Evolutionary conservation across 2,329 filamentous ascomycete genomes (phyloP).

Genomic region (Cylindrodendrum hubeiense): DNA sequence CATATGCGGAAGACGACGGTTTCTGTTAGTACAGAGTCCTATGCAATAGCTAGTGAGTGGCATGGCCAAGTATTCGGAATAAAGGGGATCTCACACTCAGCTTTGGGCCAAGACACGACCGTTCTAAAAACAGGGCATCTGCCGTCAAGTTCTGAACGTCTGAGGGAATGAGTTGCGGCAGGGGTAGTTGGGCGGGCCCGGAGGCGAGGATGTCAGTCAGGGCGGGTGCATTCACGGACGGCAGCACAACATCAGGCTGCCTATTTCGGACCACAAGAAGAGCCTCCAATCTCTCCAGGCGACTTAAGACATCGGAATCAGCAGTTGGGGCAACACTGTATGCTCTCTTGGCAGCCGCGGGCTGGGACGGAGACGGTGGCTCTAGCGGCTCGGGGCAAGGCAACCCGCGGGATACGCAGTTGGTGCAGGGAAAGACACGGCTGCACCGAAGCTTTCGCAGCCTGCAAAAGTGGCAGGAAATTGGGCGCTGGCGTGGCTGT

Average conservation of each 20-base stretch:
- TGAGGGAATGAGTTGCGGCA: conserved; percentile 39
- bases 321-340: conserved; percentile 10
- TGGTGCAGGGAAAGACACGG: conserved; percentile 51
- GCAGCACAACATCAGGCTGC: conserved; percentile 21
- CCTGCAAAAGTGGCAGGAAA: conserved; percentile 52
- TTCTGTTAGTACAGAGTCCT: conserved; percentile 48
- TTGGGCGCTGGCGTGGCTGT: conserved; percentile 50
- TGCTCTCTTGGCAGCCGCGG: conserved; percentile 23
- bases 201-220: not conserved
- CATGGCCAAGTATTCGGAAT: not conserved
- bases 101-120: conserved; percentile 46
- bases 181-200: conserved; percentile 7
- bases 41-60: not conserved
- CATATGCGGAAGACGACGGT: conserved; percentile 49
- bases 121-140: conserved; percentile 51
- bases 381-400: conserved; percentile 44
- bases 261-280: conserved; percentile 38
- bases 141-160: conserved; percentile 49
- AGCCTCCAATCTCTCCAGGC: conserved; percentile 44
- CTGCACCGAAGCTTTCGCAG: conserved; percentile 53
- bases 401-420: conserved; percentile 52
- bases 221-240: not conserved
- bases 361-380: conserved; percentile 35
- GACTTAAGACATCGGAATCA: conserved; percentile 37
- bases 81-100: conserved; percentile 42